Conservation (phyloP, 1,284 basidiomycete genomes). For the Ustilago cynodontis region DNA sequence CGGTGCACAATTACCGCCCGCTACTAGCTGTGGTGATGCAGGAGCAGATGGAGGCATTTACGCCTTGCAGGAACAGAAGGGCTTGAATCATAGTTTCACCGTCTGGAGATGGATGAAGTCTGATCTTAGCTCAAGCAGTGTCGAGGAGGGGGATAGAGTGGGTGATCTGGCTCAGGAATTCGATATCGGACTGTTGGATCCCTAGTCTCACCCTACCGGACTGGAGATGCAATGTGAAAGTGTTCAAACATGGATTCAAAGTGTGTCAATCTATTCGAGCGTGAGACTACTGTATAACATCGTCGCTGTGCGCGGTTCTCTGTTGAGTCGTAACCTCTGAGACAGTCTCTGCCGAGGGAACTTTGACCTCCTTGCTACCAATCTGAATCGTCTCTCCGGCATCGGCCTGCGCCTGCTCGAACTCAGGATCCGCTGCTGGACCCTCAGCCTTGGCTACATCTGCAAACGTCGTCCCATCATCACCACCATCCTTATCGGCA, state of each 20-base stretch:
- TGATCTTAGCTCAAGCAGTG: background rate
- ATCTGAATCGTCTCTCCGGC: conserved; percentile 21
- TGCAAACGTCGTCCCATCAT: conserved; percentile 15
- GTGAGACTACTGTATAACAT: background rate
- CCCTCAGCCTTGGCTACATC: conserved; percentile 30
- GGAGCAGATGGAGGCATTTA: conserved; percentile 64
- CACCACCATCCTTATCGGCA: background rate
- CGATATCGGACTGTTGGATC: conserved; percentile 42
- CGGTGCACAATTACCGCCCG: conserved; percentile 33
- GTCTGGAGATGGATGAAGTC: conserved; percentile 69
- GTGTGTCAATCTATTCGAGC: background rate
- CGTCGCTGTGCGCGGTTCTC: background rate
- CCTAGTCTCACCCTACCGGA: too few species aligned
- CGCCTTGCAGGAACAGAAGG: conserved; percentile 71
- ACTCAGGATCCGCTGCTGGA: conserved; percentile 25
- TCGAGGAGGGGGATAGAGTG: background rate
- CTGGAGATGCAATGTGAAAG: too few species aligned
- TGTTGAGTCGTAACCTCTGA: background rate
- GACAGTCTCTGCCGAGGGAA: background rate
- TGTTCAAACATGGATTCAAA: background rate
- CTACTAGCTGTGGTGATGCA: conserved; percentile 25
- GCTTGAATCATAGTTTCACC: conserved; percentile 71
- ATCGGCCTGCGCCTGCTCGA: conserved; percentile 28
- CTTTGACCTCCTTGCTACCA: conserved; percentile 29
- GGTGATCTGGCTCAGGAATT: conserved; percentile 21